phyloP scores from a whole-genome alignment of 2,329 filamentous ascomycete genomes.

The Blastomyces parvus region DNA sequence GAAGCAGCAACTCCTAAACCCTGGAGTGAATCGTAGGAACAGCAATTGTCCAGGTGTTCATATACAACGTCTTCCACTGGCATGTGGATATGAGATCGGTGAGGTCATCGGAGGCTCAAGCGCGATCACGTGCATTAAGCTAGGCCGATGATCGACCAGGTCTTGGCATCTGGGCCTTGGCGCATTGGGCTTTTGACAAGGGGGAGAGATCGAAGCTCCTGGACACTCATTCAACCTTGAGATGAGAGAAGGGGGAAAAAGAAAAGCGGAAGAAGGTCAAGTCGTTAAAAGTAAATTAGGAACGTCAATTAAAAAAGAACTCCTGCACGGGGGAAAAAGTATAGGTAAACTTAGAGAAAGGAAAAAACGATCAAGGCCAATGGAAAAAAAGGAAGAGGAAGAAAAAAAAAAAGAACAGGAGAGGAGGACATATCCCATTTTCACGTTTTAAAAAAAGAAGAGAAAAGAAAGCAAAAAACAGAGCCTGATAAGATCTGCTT shows the following conservation, averaged over 20 bases:
- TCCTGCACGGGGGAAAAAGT: neutral
- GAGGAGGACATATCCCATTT: slow-evolving; percentile 2
- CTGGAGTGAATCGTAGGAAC: too few species aligned
- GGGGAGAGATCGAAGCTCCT: too few species aligned
- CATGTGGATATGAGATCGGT: too few species aligned
- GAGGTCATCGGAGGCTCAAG: neutral
- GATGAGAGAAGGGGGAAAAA: neutral
- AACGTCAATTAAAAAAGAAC: slow-evolving; percentile 1
- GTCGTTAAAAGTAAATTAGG: neutral
- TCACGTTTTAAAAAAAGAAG: neutral
- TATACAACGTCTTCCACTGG: too few species aligned
- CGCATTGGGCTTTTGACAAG: too few species aligned
- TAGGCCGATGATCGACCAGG: neutral
- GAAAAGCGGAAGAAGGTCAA: neutral
- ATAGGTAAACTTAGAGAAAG: neutral
- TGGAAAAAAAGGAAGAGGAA: neutral
- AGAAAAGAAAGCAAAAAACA: neutral
- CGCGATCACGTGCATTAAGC: neutral
- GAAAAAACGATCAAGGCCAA: neutral
- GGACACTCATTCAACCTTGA: neutral
- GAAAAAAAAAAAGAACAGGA: neutral
- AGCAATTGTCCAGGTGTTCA: too few species aligned
- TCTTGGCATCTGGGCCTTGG: neutral
- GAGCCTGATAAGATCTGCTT: neutral
- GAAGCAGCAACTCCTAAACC: too few species aligned